Conservation (phyloP, 2,329 filamentous ascomycete species). For the Grosmannia clavigera region DNA sequence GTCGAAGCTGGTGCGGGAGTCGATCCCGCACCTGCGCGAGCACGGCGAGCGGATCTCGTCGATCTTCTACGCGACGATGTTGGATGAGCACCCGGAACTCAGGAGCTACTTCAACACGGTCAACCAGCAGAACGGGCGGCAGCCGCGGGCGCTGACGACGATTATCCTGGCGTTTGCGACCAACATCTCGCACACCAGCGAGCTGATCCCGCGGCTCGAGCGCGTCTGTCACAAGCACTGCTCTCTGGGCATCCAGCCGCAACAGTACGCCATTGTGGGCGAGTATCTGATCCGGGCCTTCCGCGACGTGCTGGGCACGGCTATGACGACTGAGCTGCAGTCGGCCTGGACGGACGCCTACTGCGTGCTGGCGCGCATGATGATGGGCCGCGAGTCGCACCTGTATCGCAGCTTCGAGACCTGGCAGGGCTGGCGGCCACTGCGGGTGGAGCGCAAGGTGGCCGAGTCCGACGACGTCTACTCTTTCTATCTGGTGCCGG, state of each 20-base stretch:
- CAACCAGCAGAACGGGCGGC: constrained; percentile 50
- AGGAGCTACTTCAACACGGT: constrained; percentile 59
- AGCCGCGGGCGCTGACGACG: constrained; percentile 48
- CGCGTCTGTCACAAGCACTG: constrained; percentile 61
- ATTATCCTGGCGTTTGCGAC: constrained; percentile 59
- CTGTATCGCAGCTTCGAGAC: constrained; percentile 48
- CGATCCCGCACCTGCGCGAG: constrained; percentile 54
- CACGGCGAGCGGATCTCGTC: constrained; percentile 57
- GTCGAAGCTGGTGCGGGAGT: constrained; percentile 53
- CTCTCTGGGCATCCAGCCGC: constrained; percentile 53
- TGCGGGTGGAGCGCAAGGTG: constrained; percentile 52
- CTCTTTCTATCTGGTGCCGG: constrained; percentile 56
- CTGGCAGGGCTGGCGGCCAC: constrained; percentile 57
- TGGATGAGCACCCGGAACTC: constrained; percentile 51
- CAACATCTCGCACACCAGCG: constrained; percentile 52
- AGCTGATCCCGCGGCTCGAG: constrained; percentile 40
- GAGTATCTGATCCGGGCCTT: constrained; percentile 58
- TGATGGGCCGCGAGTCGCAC: constrained; percentile 52
- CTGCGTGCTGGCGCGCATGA: constrained; percentile 59
- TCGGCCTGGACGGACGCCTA: constrained; percentile 62
- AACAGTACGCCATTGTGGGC: constrained; percentile 60
- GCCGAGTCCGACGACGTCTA: constrained; percentile 56
- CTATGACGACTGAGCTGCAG: constrained; percentile 50
- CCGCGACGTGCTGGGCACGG: constrained; percentile 50
- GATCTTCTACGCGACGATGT: constrained; percentile 61